Percentiles rank a stretch among this genome's conserved stretches.
Evolutionary conservation across 78 protist species (phyloP).

Genomic region (Dictyostelium firmibasis): DNA sequence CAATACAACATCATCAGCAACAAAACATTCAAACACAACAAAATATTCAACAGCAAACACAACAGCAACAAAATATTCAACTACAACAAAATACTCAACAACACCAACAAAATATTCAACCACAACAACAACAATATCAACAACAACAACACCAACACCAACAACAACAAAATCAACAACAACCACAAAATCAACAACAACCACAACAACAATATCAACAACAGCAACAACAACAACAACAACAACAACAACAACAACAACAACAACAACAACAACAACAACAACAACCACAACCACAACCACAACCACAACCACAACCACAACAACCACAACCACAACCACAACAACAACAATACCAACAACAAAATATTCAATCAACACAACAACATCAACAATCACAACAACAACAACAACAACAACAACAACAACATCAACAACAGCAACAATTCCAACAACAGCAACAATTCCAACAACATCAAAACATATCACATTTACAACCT

Average conservation of each 20-base stretch:
- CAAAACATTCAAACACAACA: background rate
- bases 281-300: background rate
- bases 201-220: background rate
- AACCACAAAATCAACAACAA: background rate
- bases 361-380: background rate
- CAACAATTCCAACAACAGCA: background rate
- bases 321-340: background rate
- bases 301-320: background rate
- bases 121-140: background rate
- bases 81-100: background rate
- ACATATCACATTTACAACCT: background rate
- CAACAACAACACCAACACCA: background rate
- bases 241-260: background rate
- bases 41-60: background rate
- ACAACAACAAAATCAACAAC: background rate
- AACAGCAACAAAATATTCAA: background rate
- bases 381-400: background rate
- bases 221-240: background rate
- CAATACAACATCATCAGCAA: background rate
- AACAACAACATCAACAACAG: background rate
- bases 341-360: background rate
- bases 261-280: background rate
- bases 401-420: background rate
- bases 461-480: background rate
- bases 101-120: background rate